Conservation (phyloP, 257 asterid genomes). For the Phtheirospermum japonicum region DNA sequence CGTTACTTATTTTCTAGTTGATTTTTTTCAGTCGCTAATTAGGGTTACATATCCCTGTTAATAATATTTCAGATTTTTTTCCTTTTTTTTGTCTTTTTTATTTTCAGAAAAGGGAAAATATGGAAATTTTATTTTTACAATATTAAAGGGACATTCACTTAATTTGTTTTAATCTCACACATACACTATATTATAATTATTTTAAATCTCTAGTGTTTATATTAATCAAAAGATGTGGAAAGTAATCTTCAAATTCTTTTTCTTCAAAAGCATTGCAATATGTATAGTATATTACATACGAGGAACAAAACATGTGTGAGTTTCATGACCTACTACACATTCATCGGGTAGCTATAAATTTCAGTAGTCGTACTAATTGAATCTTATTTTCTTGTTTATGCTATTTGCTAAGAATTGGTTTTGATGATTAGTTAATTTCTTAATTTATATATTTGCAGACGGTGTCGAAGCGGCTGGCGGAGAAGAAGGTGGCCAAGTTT, state of each 20-base stretch:
- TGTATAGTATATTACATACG: too few relatives aligned
- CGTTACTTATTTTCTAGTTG: background rate
- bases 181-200: too few relatives aligned
- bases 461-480: slow-evolving; percentile 71
- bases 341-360: too few relatives aligned
- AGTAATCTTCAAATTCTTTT: background rate
- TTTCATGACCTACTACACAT: too few relatives aligned
- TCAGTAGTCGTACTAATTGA: too few relatives aligned
- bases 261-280: too few relatives aligned
- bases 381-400: background rate
- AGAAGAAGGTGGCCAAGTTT: slow-evolving; percentile 76
- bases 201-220: too few relatives aligned
- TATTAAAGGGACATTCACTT: background rate
- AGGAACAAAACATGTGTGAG: background rate
- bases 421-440: background rate
- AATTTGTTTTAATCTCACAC: background rate
- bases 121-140: background rate
- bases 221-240: too few relatives aligned
- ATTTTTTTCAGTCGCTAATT: slow-evolving; percentile 4
- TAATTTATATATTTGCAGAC: slow-evolving; percentile 38
- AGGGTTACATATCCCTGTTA: slow-evolving; percentile 13
- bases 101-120: too few relatives aligned
- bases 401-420: background rate
- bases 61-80: background rate
- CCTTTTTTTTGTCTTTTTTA: background rate